phyloP scores from a whole-genome alignment of 805 yeast species.

The Wickerhamiella azymoides region DNA sequence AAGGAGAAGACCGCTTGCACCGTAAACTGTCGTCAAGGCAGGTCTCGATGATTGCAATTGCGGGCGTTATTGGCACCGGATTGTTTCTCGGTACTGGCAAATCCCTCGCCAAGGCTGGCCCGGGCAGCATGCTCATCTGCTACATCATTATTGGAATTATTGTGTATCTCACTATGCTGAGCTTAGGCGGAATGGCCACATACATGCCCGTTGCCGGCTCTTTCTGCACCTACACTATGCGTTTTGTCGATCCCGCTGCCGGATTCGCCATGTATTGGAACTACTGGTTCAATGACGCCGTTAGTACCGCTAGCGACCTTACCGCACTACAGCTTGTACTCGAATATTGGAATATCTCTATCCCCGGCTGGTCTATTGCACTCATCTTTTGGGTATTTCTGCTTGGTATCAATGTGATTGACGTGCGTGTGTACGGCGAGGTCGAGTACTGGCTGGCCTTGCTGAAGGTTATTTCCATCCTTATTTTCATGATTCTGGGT shows the following conservation, averaged over 20 bases:
- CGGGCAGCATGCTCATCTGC: slow-evolving; percentile 38
- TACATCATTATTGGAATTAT: slow-evolving; percentile 37
- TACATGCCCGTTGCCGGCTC: slow-evolving; percentile 42
- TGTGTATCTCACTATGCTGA: slow-evolving; percentile 39
- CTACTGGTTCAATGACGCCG: slow-evolving; percentile 40
- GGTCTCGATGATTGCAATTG: slow-evolving; percentile 58
- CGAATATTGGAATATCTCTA: slow-evolving; percentile 34
- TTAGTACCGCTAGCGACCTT: slow-evolving; percentile 35
- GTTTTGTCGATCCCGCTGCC: slow-evolving; percentile 37
- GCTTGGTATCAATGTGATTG: slow-evolving; percentile 33
- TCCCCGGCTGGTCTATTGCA: slow-evolving; percentile 37
- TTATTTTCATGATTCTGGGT: slow-evolving; percentile 47
- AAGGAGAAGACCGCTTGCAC: slow-evolving; percentile 15
- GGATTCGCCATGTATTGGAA: slow-evolving; percentile 40
- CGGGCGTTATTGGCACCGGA: slow-evolving; percentile 68
- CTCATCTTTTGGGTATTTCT: slow-evolving; percentile 41
- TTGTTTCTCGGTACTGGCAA: slow-evolving; percentile 38
- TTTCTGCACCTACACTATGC: slow-evolving; percentile 35
- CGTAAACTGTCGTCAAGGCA: slow-evolving; percentile 30
- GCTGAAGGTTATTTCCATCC: slow-evolving; percentile 49
- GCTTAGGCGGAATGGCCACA: slow-evolving; percentile 45
- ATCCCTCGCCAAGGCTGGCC: slow-evolving; percentile 37
- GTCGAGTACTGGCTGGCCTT: slow-evolving; percentile 57
- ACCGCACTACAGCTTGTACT: slow-evolving; percentile 35
- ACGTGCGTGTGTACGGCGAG: slow-evolving; percentile 41